A percentile compares a stretch with the other conserved stretches of the same genome.
phyloP scores from a whole-genome alignment of 225 moss, liverwort and hornwort species.

The Bryum argenteum region DNA sequence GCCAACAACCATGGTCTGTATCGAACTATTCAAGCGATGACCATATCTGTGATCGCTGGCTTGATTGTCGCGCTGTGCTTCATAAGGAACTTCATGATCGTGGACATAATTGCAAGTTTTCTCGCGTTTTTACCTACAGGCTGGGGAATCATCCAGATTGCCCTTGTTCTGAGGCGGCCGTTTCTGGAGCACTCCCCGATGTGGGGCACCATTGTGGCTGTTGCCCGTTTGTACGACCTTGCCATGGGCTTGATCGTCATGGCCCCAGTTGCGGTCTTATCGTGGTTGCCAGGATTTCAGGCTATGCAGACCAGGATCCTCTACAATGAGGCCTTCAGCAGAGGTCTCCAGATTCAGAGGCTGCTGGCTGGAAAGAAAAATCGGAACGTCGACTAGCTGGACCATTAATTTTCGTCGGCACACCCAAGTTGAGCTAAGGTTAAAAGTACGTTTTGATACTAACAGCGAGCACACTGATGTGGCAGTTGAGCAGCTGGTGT shows the following conservation, averaged over 20 bases:
- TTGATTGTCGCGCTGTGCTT: slow-evolving; percentile 57
- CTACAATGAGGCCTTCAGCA: slow-evolving; percentile 91
- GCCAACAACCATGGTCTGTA: slow-evolving; percentile 67
- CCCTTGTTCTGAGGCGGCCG: slow-evolving; percentile 65
- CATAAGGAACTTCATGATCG: slow-evolving; percentile 53
- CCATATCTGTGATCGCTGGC: slow-evolving; percentile 45
- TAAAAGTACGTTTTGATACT: slow-evolving; percentile 30
- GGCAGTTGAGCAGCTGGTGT: background rate
- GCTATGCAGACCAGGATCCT: slow-evolving; percentile 92
- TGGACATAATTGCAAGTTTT: slow-evolving; percentile 75
- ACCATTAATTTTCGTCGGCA: background rate
- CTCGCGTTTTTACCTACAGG: slow-evolving; percentile 81
- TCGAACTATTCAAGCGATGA: slow-evolving; percentile 66
- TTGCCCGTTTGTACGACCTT: slow-evolving; percentile 83
- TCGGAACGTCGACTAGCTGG: slow-evolving; percentile 28
- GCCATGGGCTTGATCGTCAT: slow-evolving; percentile 76
- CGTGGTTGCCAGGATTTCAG: slow-evolving; percentile 89
- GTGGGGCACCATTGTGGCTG: slow-evolving; percentile 67
- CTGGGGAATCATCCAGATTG: slow-evolving; percentile 76
- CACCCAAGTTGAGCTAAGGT: background rate
- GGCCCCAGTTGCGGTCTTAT: slow-evolving; percentile 76
- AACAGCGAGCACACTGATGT: background rate
- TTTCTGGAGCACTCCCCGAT: slow-evolving; percentile 73
- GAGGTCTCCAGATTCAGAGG: slow-evolving; percentile 74
- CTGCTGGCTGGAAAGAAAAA: slow-evolving; percentile 60